Evolutionary conservation across 768 basidiomycete species (phyloP).

Genomic region (Pleurotus salmoneostramineus): DNA sequence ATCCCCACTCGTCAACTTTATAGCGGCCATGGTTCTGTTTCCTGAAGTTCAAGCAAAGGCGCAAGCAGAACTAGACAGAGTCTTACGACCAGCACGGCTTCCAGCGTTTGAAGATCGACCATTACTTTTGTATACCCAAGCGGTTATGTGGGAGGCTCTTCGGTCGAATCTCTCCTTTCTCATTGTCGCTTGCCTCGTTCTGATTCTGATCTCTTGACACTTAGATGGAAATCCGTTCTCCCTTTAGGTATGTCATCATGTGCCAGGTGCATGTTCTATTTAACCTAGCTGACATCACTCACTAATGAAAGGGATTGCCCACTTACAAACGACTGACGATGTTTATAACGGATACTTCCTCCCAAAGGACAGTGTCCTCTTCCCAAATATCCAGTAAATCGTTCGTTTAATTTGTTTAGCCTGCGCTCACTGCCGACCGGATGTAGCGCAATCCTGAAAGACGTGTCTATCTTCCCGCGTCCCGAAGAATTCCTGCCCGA

Average conservation of each 20-base stretch:
- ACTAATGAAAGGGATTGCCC: neutral
- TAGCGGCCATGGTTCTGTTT: slow-evolving; percentile 34
- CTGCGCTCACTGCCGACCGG: neutral
- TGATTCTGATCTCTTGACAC: neutral
- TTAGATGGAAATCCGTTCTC: neutral
- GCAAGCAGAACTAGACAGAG: slow-evolving; percentile 35
- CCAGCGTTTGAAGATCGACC: slow-evolving; percentile 27
- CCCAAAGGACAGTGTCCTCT: neutral
- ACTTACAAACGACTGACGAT: neutral
- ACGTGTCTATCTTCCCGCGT: neutral
- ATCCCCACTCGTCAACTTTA: slow-evolving; percentile 22
- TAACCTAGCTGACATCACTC: neutral
- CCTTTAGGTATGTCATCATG: neutral
- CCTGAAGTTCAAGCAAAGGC: slow-evolving; percentile 31
- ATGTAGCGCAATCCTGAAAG: neutral
- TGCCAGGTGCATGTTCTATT: neutral
- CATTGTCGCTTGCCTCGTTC: neutral
- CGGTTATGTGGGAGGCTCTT: slow-evolving; percentile 24
- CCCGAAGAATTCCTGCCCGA: neutral
- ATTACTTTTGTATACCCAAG: slow-evolving; percentile 30
- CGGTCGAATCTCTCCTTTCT: neutral
- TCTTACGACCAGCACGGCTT: slow-evolving; percentile 31
- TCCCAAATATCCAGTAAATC: neutral
- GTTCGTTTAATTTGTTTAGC: neutral
- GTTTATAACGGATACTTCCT: neutral